Percentiles rank a stretch among this genome's conserved stretches.
Evolutionary conservation across 139 green algal species (phyloP).

Genomic region (Tetradesmus obliquus): DNA sequence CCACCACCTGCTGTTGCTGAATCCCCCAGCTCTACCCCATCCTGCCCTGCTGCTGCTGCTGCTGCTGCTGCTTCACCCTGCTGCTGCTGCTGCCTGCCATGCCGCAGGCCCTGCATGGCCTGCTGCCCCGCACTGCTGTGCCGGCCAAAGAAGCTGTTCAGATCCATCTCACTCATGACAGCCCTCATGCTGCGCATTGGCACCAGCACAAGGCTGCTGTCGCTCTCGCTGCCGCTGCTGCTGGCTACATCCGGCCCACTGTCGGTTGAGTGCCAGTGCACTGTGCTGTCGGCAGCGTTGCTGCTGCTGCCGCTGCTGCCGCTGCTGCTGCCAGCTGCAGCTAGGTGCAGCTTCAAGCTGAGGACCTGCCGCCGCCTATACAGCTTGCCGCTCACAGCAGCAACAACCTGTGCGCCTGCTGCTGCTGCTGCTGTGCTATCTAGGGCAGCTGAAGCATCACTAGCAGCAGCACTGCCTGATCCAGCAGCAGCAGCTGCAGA

Average conservation of each 20-base stretch:
- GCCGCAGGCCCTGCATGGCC: constrained; percentile 4
- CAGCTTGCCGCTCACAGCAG: constrained; percentile 7
- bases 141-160: constrained; percentile 29
- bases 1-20: neutral
- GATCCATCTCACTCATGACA: constrained; percentile 37
- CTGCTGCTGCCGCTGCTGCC: neutral
- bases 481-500: neutral
- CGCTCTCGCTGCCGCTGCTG: constrained; percentile 42
- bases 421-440: neutral
- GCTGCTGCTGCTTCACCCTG: neutral
- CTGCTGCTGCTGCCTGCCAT: neutral
- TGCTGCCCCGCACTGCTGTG: neutral
- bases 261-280: constrained; percentile 31
- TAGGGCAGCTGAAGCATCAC: neutral
- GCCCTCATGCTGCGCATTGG: neutral
- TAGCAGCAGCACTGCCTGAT: neutral
- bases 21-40: too few relatives aligned
- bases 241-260: neutral
- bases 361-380: constrained; percentile 3
- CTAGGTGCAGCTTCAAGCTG: constrained; percentile 3
- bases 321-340: constrained; percentile 1
- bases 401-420: neutral
- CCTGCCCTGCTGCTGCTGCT: neutral
- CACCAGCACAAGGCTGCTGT: neutral
- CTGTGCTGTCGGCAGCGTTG: neutral